These are phyloP conservation scores for Ceriops tagal DNA, from an alignment of 345 rosid species.

Conservation along the genomic window DNA sequence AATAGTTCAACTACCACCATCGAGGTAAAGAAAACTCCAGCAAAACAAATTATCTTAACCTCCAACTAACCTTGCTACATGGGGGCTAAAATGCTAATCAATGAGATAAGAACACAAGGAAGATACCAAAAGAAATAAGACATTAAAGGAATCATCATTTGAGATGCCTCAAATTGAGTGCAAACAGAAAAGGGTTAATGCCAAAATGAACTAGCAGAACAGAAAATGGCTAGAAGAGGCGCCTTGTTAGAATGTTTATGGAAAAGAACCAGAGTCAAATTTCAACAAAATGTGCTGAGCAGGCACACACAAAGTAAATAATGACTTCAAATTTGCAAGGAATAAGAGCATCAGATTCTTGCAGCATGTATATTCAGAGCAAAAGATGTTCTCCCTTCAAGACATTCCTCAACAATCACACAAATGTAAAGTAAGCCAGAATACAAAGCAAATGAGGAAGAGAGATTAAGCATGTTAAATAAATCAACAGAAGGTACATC, in stretches of 20 bases:
- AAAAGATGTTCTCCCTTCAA: background rate
- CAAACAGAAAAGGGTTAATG: too few relatives aligned
- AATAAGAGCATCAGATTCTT: background rate
- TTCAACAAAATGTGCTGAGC: background rate
- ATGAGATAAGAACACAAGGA: too few relatives aligned
- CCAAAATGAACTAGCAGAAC: background rate
- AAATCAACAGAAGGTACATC: too few relatives aligned
- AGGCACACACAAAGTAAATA: background rate
- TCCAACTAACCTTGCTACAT: too few relatives aligned
- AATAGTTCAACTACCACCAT: background rate
- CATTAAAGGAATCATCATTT: too few relatives aligned
- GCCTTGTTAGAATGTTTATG: background rate
- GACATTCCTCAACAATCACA: background rate
- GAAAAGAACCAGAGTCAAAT: background rate
- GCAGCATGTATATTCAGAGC: background rate
- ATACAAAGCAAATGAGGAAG: background rate
- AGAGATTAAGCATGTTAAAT: too few relatives aligned
- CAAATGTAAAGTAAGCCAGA: background rate
- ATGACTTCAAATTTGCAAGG: background rate
- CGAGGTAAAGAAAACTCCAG: background rate
- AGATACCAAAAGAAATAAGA: too few relatives aligned
- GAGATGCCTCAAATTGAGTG: too few relatives aligned
- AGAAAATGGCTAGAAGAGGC: background rate
- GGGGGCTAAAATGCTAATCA: too few relatives aligned
- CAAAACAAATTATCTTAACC: background rate